Conservation (phyloP, 495 filamentous ascomycete species). For the Xanthoparmelia taractica region DNA sequence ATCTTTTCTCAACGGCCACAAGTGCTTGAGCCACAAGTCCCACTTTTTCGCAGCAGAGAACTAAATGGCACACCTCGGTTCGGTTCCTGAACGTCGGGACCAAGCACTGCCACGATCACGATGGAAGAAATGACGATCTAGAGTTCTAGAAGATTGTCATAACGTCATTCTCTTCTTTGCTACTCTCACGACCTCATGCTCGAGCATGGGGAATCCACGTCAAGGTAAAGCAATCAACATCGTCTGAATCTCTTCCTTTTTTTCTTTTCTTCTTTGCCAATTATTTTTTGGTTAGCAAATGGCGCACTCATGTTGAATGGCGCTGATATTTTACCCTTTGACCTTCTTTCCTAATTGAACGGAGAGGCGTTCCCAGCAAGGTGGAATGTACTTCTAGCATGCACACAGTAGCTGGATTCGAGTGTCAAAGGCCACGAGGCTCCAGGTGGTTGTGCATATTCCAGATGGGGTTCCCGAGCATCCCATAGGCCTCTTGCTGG, state of each 20-base stretch:
- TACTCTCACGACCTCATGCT: no score
- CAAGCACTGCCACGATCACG: background rate
- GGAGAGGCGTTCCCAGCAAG: no score
- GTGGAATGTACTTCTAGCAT: no score
- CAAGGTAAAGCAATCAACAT: no score
- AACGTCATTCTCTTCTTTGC: background rate
- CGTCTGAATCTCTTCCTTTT: no score
- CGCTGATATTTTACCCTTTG: background rate
- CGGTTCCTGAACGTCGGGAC: background rate
- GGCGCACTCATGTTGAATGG: no score
- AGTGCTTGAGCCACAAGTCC: background rate
- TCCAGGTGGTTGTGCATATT: background rate
- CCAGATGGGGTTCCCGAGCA: background rate
- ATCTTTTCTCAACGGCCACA: background rate
- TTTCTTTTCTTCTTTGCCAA: no score
- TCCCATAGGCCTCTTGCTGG: no score
- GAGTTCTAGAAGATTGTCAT: background rate
- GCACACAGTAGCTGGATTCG: no score
- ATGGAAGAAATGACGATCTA: background rate
- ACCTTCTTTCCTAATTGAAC: background rate
- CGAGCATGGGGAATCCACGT: no score
- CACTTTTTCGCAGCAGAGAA: background rate
- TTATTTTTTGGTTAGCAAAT: no score
- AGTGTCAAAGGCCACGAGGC: background rate
- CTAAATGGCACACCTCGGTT: background rate